phyloP scores from a whole-genome alignment of 257 asterid species.

The Gardenia jasminoides region DNA sequence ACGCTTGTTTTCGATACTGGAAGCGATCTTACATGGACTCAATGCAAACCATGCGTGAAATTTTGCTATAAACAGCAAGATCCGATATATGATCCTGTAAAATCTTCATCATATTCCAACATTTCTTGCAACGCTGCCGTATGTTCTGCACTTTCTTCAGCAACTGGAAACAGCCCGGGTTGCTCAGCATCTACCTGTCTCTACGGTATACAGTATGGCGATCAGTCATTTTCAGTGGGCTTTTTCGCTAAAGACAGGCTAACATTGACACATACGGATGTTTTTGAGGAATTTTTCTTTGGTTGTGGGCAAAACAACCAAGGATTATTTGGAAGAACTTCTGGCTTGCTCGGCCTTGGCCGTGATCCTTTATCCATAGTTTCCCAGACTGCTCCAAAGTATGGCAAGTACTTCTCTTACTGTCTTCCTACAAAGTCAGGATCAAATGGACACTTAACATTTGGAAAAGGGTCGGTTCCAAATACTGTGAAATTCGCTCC shows the following conservation, averaged over 20 bases:
- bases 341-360: slow-evolving; percentile 77
- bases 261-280: slow-evolving; percentile 42
- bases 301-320: slow-evolving; percentile 79
- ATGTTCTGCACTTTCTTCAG: slow-evolving; percentile 46
- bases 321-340: slow-evolving; percentile 56
- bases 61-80: slow-evolving; percentile 59
- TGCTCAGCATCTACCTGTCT: slow-evolving; percentile 49
- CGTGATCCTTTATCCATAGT: slow-evolving; percentile 49
- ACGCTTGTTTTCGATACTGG: slow-evolving; percentile 75
- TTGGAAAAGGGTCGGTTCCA: slow-evolving; percentile 40
- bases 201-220: slow-evolving; percentile 58
- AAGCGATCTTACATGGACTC: slow-evolving; percentile 86
- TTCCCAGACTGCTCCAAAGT: slow-evolving; percentile 57
- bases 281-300: slow-evolving; percentile 44
- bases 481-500: slow-evolving; percentile 44
- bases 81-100: slow-evolving; percentile 52
- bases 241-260: slow-evolving; percentile 49
- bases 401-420: slow-evolving; percentile 65
- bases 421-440: slow-evolving; percentile 62
- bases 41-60: slow-evolving; percentile 57
- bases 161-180: slow-evolving; percentile 40
- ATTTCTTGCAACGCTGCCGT: slow-evolving; percentile 39
- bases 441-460: slow-evolving; percentile 59
- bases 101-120: slow-evolving; percentile 52
- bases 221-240: slow-evolving; percentile 55